These are phyloP conservation scores for Raphanus raphanistrum DNA, from an alignment of 345 rosid species.

Conservation along the genomic window DNA sequence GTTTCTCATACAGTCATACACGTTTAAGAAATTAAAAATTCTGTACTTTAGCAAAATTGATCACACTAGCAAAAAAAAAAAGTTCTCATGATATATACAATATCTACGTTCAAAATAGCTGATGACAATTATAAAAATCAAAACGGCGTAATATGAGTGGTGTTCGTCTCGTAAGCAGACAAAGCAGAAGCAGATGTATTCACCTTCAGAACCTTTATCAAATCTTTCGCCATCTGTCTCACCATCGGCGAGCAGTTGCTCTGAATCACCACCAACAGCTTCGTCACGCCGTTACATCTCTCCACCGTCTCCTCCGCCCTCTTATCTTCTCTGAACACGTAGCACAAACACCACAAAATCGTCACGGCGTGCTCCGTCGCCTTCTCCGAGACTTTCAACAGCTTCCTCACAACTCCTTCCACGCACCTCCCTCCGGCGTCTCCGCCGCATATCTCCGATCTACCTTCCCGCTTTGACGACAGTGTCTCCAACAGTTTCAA, in stretches of 20 bases:
- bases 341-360: not conserved
- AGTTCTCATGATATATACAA: not conserved
- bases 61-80: not conserved
- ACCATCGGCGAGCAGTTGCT: conserved; percentile 76
- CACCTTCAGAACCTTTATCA: conserved; percentile 62
- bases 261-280: conserved; percentile 77
- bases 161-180: conserved; percentile 75
- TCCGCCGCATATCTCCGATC: not conserved
- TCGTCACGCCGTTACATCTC: conserved; percentile 53
- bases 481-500: not conserved
- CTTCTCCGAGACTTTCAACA: not conserved
- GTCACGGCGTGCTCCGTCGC: not conserved
- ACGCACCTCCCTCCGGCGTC: not conserved
- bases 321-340: not conserved
- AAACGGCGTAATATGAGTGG: conserved; percentile 90
- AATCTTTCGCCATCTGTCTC: conserved; percentile 70
- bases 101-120: not conserved
- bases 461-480: not conserved
- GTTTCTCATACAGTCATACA: not conserved
- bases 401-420: not conserved
- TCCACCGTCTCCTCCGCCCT: not conserved
- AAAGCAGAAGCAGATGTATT: conserved; percentile 51
- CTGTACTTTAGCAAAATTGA: not conserved
- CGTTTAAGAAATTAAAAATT: not conserved
- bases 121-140: conserved; percentile 42